These are phyloP conservation scores for Plasmodium relictum DNA, from an alignment of 169 alveolate species.

Conservation along the genomic window DNA sequence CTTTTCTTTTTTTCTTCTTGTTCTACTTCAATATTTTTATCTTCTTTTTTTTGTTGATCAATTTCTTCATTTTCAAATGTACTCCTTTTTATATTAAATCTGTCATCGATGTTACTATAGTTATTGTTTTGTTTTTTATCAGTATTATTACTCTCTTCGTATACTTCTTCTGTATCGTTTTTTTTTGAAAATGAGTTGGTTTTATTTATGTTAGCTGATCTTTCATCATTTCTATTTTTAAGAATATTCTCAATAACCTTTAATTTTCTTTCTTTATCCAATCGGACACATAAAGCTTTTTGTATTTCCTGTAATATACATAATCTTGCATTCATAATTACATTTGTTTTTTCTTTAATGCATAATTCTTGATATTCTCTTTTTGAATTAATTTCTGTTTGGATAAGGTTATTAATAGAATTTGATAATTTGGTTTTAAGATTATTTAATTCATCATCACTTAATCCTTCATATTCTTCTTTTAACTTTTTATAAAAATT, in stretches of 20 bases:
- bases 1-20: background rate
- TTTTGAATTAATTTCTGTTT: slow-evolving; percentile 55
- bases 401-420: slow-evolving; percentile 62
- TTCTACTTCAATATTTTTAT: background rate
- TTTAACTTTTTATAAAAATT: slow-evolving; percentile 72
- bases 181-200: background rate
- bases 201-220: background rate
- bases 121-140: background rate
- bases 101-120: background rate
- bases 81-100: background rate
- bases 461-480: slow-evolving; percentile 57
- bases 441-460: slow-evolving; percentile 36
- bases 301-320: slow-evolving; percentile 73
- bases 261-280: slow-evolving; percentile 69
- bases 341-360: slow-evolving; percentile 63
- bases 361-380: slow-evolving; percentile 73
- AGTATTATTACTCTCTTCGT: background rate
- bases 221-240: slow-evolving; percentile 35
- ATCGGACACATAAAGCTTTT: slow-evolving; percentile 55
- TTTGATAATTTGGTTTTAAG: slow-evolving; percentile 61
- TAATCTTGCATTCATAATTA: slow-evolving; percentile 57
- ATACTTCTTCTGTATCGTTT: background rate
- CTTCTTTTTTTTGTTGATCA: background rate
- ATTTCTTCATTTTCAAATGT: background rate
- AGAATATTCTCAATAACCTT: slow-evolving; percentile 57